Evolutionary conservation across 2,329 filamentous ascomycete genomes (phyloP).

Genomic region (Nakataea oryzae): DNA sequence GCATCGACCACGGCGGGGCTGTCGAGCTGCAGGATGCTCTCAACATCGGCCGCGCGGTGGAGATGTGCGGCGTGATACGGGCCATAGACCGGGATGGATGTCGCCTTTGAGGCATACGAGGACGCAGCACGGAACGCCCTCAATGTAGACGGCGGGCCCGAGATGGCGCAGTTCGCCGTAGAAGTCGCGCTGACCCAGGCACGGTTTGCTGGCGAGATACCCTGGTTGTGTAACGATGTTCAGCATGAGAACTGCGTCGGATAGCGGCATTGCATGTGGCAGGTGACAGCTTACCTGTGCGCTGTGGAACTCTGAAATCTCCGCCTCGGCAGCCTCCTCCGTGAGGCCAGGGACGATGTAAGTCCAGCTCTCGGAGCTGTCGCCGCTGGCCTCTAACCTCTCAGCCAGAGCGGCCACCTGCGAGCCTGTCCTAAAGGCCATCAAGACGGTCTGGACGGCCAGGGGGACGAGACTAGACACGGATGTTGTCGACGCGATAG

Average conservation of each 20-base stretch:
- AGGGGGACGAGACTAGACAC: slow-evolving; percentile 51
- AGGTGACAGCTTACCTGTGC: slow-evolving; percentile 30
- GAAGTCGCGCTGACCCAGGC: slow-evolving; percentile 45
- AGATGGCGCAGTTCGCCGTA: slow-evolving; percentile 37
- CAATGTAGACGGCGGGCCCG: slow-evolving; percentile 40
- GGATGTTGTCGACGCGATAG: slow-evolving; percentile 52
- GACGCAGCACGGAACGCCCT: slow-evolving; percentile 20
- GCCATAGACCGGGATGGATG: slow-evolving; percentile 41
- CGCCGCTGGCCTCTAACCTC: slow-evolving; percentile 25
- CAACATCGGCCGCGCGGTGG: slow-evolving; percentile 31
- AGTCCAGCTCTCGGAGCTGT: slow-evolving; percentile 53
- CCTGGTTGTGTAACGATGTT: slow-evolving; percentile 16
- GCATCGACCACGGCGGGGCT: slow-evolving; percentile 25
- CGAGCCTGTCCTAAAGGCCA: slow-evolving; percentile 55
- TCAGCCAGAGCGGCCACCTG: slow-evolving; percentile 42
- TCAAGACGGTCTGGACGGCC: slow-evolving; percentile 51
- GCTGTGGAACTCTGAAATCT: slow-evolving; percentile 47
- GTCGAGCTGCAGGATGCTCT: slow-evolving; percentile 32
- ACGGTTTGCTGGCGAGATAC: slow-evolving; percentile 30
- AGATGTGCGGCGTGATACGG: slow-evolving; percentile 47
- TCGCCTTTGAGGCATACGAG: slow-evolving; percentile 26
- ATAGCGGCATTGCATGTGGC: neutral
- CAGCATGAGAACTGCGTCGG: neutral
- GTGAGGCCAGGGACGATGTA: slow-evolving; percentile 49
- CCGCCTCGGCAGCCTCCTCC: slow-evolving; percentile 37